Base-by-base conservation (phyloP, 2,329 filamentous ascomycete species). In the Colletotrichum spinosum region DNA sequence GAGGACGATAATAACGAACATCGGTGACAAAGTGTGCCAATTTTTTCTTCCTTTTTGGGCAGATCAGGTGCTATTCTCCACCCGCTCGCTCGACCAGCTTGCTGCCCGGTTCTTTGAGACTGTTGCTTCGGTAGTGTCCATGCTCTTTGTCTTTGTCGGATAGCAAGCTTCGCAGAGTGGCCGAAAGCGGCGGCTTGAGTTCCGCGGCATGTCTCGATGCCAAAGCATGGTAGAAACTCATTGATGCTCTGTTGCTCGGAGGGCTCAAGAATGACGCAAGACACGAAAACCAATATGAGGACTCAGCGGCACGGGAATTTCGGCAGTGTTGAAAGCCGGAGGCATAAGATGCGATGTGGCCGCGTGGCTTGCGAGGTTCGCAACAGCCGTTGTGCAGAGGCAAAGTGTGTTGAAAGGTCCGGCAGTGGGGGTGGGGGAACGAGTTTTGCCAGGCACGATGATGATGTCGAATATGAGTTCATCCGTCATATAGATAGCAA, bases 391-490 rank as follows among this genome's bases (percentile, higher is more conserved):
- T 25, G 48, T 42, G 63, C 58, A 54, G 48, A 37, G 52, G 52
- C 39, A 53, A 66, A 62, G 58, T 66, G 39, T 35, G 42, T 56
- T 57, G n/a, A 38, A 38, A 42, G 39, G 44, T 52, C 39, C 52
- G 41, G 52, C 13, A 37, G 49, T 45, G 53, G 13, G n/a, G 37
- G 15, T 42, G 10, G 46, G 25, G 38, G 15, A 42, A 17, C 33
- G 55, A 37, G 46, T 52, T 65, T 65, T n/a, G 58, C 51, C 57
- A 48, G 51, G 52, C 11, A 50, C 42, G 55, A 57, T 50, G 57
- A 65, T 61, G 51, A 37, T 57, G 57, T 61, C 55, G 51, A 37
- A n/a, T 38, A 42, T 42, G 25, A 42, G 37, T 42, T 35, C 41
- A 50, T 45, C 49, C 34, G n/a, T 13, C 15, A n/a, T 46, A 52